phyloP scores from a whole-genome alignment of 768 basidiomycete genomes.

The Chalciporus sphaerocephalus region DNA sequence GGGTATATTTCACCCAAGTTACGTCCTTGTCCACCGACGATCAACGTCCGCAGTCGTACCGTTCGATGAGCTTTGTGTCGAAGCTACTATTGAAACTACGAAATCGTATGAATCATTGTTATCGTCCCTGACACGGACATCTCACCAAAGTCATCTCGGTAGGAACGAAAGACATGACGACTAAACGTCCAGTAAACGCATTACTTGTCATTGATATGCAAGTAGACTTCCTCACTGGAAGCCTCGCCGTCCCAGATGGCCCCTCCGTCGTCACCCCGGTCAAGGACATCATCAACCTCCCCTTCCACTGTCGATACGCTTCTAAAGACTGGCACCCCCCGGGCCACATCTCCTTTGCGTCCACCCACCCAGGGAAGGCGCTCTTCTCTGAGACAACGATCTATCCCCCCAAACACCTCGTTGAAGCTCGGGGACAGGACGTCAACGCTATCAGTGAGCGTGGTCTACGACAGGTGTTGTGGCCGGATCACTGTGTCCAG shows the following conservation, averaged over 20 bases:
- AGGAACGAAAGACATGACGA: slow-evolving; percentile 15
- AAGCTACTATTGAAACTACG: too few relatives aligned
- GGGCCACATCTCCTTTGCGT: slow-evolving; percentile 70
- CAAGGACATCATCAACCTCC: slow-evolving; percentile 52
- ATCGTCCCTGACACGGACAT: too few relatives aligned
- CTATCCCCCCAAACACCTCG: slow-evolving; percentile 30
- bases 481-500: slow-evolving; percentile 80
- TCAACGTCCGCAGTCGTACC: too few relatives aligned
- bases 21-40: too few relatives aligned
- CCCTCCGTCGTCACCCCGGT: slow-evolving; percentile 53
- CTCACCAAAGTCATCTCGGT: not conserved
- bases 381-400: slow-evolving; percentile 40
- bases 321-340: slow-evolving; percentile 58
- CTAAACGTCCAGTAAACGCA: slow-evolving; percentile 32
- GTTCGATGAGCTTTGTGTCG: too few relatives aligned
- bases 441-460: slow-evolving; percentile 11
- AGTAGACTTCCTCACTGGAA: slow-evolving; percentile 75
- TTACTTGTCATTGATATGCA: slow-evolving; percentile 78
- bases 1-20: too few relatives aligned
- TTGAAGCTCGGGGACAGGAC: slow-evolving; percentile 27
- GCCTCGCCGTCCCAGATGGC: slow-evolving; percentile 65
- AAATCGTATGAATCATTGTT: too few relatives aligned
- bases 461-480: slow-evolving; percentile 53
- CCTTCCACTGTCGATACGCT: slow-evolving; percentile 49
- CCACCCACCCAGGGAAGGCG: slow-evolving; percentile 37